These are phyloP conservation scores for Chaetomiaceae sp. DNA, from an alignment of 2,329 filamentous ascomycete genomes.

Conservation along the genomic window DNA sequence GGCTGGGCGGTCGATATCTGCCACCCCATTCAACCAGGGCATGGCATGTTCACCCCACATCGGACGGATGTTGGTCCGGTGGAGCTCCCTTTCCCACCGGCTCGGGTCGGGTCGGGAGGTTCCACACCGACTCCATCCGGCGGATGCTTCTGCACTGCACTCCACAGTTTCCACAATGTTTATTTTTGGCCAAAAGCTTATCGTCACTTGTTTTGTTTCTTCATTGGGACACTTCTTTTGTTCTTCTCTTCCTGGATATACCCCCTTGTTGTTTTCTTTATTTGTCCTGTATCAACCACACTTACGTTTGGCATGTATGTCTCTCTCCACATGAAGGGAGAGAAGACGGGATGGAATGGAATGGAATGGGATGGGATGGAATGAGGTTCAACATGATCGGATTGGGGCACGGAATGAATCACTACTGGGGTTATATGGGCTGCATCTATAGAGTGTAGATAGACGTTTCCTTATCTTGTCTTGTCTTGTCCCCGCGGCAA, in stretches of 20 bases:
- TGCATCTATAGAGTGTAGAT: conserved; percentile 15
- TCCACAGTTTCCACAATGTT: conserved; percentile 4
- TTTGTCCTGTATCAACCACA: conserved; percentile 6
- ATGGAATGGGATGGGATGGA: not conserved
- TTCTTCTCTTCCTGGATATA: not conserved
- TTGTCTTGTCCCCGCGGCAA: conserved; percentile 8
- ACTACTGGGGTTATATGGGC: not conserved
- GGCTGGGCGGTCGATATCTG: not conserved
- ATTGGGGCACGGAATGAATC: not conserved
- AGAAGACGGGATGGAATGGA: not conserved
- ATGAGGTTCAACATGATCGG: conserved; percentile 3
- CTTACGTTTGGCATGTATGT: conserved; percentile 5
- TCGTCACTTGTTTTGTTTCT: not conserved
- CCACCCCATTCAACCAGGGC: too few species aligned
- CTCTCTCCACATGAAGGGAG: not conserved
- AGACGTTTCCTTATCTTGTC: conserved; percentile 9
- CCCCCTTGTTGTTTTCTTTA: not conserved
- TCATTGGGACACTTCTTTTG: not conserved
- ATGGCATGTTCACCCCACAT: not conserved
- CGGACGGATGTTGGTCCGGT: not conserved
- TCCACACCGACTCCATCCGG: not conserved
- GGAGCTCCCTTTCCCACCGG: not conserved
- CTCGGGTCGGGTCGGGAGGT: not conserved
- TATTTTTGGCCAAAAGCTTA: not conserved
- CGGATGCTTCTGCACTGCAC: not conserved